phyloP scores from a whole-genome alignment of 345 rosid species.

The Kandelia obovata region DNA sequence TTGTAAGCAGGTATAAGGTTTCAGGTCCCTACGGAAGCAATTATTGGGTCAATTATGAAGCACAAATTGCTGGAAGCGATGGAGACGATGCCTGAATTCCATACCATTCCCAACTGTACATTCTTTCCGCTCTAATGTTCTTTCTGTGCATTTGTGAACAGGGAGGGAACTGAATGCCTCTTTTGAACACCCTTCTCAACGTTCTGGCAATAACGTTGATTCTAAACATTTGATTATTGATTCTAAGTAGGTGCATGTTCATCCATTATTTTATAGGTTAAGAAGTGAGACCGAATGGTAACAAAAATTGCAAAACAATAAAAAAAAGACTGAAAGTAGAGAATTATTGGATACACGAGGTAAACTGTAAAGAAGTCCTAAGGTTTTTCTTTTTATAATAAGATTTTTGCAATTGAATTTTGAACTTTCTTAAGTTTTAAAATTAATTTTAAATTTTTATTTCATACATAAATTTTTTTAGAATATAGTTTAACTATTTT shows the following conservation, averaged over 20 bases:
- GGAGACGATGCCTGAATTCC: conserved; percentile 72
- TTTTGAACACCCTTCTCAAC: conserved; percentile 12
- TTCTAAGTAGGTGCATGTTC: conserved; percentile 16
- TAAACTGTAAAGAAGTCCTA: too few species aligned
- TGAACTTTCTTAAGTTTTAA: too few species aligned
- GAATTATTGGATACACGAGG: too few species aligned
- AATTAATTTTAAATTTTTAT: too few species aligned
- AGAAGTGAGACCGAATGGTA: too few species aligned
- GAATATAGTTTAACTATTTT: too few species aligned
- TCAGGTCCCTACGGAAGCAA: conserved; percentile 87
- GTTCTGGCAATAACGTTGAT: conserved; percentile 23
- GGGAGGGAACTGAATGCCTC: conserved; percentile 16
- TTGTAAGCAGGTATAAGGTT: conserved; percentile 72
- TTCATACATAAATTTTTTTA: too few species aligned
- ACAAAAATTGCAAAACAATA: too few species aligned
- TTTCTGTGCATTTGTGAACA: conserved; percentile 21
- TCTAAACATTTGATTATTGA: conserved; percentile 27
- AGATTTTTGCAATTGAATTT: too few species aligned
- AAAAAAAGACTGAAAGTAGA: too few species aligned
- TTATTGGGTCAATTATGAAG: conserved; percentile 70
- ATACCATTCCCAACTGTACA: conserved; percentile 38
- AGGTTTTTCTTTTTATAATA: too few species aligned
- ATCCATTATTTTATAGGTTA: conserved; percentile 8
- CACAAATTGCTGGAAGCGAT: conserved; percentile 79
- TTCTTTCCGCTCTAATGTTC: conserved; percentile 28